Conservation (phyloP, 2,329 filamentous ascomycete genomes). For the Cadophora sp. region DNA sequence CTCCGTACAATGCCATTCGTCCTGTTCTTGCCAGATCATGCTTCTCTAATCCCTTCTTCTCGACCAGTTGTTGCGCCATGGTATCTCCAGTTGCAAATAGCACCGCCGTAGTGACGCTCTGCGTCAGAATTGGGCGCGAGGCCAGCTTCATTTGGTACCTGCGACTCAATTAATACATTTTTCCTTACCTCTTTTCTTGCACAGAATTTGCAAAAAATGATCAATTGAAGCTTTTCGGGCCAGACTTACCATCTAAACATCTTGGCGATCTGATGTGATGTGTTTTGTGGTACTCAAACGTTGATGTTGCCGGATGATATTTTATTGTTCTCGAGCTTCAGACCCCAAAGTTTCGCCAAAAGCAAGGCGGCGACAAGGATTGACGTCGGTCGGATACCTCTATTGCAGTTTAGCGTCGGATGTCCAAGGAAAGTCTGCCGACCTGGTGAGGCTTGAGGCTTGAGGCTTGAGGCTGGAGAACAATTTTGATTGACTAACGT, state of each 20-base stretch:
- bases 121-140: slow-evolving; percentile 83
- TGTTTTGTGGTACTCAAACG: background rate
- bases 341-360: slow-evolving; percentile 2
- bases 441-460: background rate
- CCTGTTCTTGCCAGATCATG: slow-evolving; percentile 77
- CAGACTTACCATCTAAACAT: slow-evolving; percentile 43
- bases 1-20: slow-evolving; percentile 83
- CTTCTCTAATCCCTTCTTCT: slow-evolving; percentile 76
- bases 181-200: background rate
- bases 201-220: background rate
- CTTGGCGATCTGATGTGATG: slow-evolving; percentile 25
- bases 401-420: slow-evolving; percentile 1
- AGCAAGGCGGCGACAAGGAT: slow-evolving; percentile 5
- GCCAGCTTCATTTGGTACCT: slow-evolving; percentile 90
- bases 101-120: slow-evolving; percentile 87
- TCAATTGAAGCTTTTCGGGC: background rate
- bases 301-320: background rate
- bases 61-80: slow-evolving; percentile 89
- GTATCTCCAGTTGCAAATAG: slow-evolving; percentile 93
- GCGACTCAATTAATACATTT: slow-evolving; percentile 20
- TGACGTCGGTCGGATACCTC: slow-evolving; percentile 3
- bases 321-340: slow-evolving; percentile 18
- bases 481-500: slow-evolving; percentile 1
- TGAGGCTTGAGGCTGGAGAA: slow-evolving; percentile 4
- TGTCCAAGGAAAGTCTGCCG: slow-evolving; percentile 5